phyloP scores from a whole-genome alignment of 257 asterid genomes.

The Nicotiana attenuata region DNA sequence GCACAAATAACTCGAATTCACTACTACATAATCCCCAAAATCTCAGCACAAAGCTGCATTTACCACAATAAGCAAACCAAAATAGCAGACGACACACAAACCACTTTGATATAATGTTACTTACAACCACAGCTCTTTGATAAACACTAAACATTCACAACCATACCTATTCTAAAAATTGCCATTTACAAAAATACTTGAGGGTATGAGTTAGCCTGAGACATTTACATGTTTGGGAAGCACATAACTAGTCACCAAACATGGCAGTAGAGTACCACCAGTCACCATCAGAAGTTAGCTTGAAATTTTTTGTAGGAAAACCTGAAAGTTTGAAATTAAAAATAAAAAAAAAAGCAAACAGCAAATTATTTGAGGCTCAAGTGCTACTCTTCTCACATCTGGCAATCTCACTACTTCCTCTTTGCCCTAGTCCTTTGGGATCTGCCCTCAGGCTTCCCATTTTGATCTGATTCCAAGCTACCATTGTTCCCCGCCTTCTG shows the following conservation, averaged over 20 bases:
- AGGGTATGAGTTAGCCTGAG: constrained; percentile 10
- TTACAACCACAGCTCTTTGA: neutral
- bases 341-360: neutral
- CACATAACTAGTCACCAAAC: constrained; percentile 18
- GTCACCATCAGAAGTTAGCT: neutral
- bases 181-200: constrained; percentile 16
- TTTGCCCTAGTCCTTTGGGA: constrained; percentile 2
- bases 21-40: neutral
- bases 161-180: neutral
- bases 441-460: constrained; percentile 11
- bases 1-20: neutral
- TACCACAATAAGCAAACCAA: neutral
- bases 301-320: neutral
- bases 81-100: neutral
- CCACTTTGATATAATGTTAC: neutral
- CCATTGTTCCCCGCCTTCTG: constrained; percentile 28
- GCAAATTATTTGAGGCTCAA: neutral
- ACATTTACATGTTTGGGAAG: constrained; percentile 18
- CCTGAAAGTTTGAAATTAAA: neutral
- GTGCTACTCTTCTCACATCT: neutral
- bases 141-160: neutral
- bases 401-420: neutral
- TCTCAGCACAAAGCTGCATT: neutral
- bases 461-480: constrained; percentile 20
- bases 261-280: neutral